phyloP scores from a whole-genome alignment of 805 yeast genomes.

The Suhomyces canberraensis region DNA sequence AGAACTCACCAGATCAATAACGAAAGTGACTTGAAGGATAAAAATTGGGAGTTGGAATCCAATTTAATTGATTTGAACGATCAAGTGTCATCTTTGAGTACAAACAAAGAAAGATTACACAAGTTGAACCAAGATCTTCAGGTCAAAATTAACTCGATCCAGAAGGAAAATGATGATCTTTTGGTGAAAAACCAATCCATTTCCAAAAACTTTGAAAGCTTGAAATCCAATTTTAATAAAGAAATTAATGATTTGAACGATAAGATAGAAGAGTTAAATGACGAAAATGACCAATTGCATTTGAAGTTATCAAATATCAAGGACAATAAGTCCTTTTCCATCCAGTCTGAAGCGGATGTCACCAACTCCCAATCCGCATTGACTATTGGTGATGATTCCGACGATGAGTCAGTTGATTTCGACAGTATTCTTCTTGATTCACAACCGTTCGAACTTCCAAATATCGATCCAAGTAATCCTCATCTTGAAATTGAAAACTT shows the following conservation, averaged over 20 bases:
- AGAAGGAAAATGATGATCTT: constrained; percentile 50
- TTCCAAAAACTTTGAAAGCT: constrained; percentile 34
- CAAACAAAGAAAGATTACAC: constrained; percentile 38
- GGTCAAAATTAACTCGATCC: constrained; percentile 24
- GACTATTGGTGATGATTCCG: constrained; percentile 31
- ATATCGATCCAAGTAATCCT: constrained; percentile 36
- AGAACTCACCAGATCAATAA: constrained; percentile 31
- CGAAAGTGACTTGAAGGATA: constrained; percentile 54
- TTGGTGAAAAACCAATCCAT: constrained; percentile 39
- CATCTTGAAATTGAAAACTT: constrained; percentile 65
- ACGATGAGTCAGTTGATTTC: constrained; percentile 28
- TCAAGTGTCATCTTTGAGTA: constrained; percentile 36
- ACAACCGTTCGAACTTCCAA: constrained; percentile 20
- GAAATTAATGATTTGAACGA: constrained; percentile 49
- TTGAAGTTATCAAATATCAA: constrained; percentile 24
- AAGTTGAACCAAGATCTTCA: constrained; percentile 31
- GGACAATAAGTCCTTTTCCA: constrained; percentile 12
- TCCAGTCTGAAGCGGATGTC: neutral
- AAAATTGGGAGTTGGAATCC: constrained; percentile 64
- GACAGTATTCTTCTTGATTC: constrained; percentile 32
- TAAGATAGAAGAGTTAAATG: constrained; percentile 59
- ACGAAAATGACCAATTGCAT: constrained; percentile 62
- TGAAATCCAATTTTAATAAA: constrained; percentile 32
- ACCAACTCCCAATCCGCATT: constrained; percentile 8
- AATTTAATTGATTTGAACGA: constrained; percentile 46